Base-by-base conservation (phyloP, 257 asterid genomes). In the Fraxinus americana region DNA sequence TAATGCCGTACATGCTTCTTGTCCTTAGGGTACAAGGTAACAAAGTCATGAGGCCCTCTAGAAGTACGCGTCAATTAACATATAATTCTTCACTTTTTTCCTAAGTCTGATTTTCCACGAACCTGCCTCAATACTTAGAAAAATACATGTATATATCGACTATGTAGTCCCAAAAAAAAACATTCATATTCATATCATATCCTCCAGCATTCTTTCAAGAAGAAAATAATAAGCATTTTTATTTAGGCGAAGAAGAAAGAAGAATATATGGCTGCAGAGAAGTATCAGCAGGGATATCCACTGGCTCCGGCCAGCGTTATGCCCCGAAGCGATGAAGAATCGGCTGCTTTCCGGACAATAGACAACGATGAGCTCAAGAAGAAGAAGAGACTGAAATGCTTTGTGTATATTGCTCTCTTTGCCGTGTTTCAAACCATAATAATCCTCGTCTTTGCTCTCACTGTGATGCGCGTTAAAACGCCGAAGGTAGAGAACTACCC, bases 311-410 rank as follows among this genome's bases (percentile, higher is more conserved):
- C 90, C 66, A 70, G 78, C 4, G 41, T 75, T 4, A 38, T 82
- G 50, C 88, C 88, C 0, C 71, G 88, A 79, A 86, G 90, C 69
- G 86, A 88, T 52, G 83, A 78, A 72, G 90, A 82, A 77, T 71
- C 76, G 5, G 63, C 76, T n/a, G 68, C 68, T 77, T 29, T 75
- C 79, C 83, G 17, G 61, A 70, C 82, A 13, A 61, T 23, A 34
- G 30, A 61, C 57, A 45, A 78, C 11, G 52, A 67, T 36, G 19
- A 27, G 17, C 73, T 25, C 75, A 80, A 63, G 77, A 86, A 76
- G 88, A 82, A 82, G 67, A 82, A 78, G 30, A 57, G 82, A 39
- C 54, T 39, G 78, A 84, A 77, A 81, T 83, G 83, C 75, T 7
- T 84, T 4, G 86, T 84, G 1, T 82, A 38, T 65, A 72, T 73